Base-by-base conservation (phyloP, 768 basidiomycete species). In the Pulveroboletus sp. region DNA sequence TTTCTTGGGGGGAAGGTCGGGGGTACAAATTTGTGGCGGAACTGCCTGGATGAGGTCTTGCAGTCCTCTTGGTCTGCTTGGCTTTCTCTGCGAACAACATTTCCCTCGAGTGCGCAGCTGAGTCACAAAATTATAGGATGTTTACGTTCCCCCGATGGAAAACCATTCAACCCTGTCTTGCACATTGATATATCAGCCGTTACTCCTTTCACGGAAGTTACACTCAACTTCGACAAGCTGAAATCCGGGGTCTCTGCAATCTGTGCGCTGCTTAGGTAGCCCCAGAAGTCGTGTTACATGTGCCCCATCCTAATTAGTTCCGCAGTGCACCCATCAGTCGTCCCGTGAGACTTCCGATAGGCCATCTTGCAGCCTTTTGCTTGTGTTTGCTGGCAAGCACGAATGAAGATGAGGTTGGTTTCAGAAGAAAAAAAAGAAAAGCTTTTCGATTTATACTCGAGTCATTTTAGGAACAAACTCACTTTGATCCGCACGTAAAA, bases 1-100 rank as follows among this genome's bases (percentile, higher is more conserved):
- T 68, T 79, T 24, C 83, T 86, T 0, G 88, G 88, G 19, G 90
- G 91, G 8, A 93, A 90, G 66, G 82, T 88, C 9, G 87, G 84
- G 21, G 82, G 83, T 14, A 73, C 80, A 11, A 78, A 72, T 43
- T 57, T 85, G 6, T 93, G 90, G 90, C 76, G 84, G 53, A 89
- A 85, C 57, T 81, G 81, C 14, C 50, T 91, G 21, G 87, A 90
- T 41, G 85, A 85, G 24, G 81, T 83, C 2, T 50, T 92, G 41
- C 70, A 69, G 0, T 81, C 84, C 58, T 81, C 79, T n/a, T 84
- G 81, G 81, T 74, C 71, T 49, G 77, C 85, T 3, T 79, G 88
- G 60, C 51, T 69, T 23, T 65, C 73, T 6, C 51, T 92, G 41
- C 72, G 86, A 49, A 78, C 80, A 12, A 85, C 87, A 13, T 88